Base-by-base conservation (phyloP, 441 rosid species). In the Daphne laureola region DNA sequence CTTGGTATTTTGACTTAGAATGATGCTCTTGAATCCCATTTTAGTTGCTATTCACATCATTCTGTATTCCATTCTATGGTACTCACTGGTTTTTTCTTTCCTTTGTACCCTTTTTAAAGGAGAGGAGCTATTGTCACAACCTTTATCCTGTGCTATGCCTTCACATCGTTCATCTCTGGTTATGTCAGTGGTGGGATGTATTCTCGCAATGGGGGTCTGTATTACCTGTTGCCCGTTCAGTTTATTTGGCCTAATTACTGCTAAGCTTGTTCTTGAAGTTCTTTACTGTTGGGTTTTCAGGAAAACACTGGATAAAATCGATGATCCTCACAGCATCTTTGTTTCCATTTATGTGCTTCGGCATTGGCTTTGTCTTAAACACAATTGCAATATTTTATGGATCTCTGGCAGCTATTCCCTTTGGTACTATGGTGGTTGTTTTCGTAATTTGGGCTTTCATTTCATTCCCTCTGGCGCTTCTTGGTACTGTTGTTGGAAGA, bases 121-220 rank as follows among this genome's bases (percentile, higher is more conserved):
- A 86, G 99, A 78, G 99, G 99, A 73, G 96, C 99, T 47, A 95
- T 95, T 61, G 95, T 88, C 62, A 95, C 99, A 17, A 91, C 99
- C 45, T 95, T 91, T 69, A 91, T 95, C 43, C 80, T 88, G 36
- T 95, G 96, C 64, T 95, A 95, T 60, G 99, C 99, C 50, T 81
- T 95, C 61, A 95, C 98, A 27, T 95, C 99, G 42, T 95, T 95
- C 64, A 66, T 95, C 61, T 78, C 99, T 72, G 99, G 99, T 65
- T 95, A 95, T 61, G 98, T 91, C 57, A 95, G 97, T 15, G 98
- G 98, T 59, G 99, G 99, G 49, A 88, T 95, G 97, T 91, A 95
- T 75, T 95, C 99, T 27, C 90, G 98, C 55, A 72, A 88, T 64
- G 98, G 99, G 13, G 98, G 99, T 95, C 78, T 62, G 82, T 36